Evolutionary conservation across 2,329 filamentous ascomycete genomes (phyloP).

Genomic region (Coniochaeta sp.): DNA sequence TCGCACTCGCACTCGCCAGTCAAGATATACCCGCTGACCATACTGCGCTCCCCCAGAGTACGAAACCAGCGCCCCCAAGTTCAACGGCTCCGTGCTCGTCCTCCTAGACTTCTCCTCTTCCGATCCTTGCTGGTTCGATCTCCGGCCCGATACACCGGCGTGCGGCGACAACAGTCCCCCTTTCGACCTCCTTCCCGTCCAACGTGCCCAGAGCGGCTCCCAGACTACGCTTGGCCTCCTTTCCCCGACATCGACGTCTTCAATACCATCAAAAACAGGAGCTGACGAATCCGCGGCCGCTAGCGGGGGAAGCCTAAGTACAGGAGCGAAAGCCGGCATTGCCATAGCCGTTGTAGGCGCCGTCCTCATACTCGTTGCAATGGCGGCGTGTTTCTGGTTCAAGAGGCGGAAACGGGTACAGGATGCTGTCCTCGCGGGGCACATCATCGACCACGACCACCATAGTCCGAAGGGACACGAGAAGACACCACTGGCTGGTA

Average conservation of each 20-base stretch:
- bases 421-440: conserved; percentile 7
- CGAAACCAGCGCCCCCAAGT: conserved; percentile 9
- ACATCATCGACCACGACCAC: conserved; percentile 9
- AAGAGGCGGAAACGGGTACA: conserved; percentile 12
- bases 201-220: conserved; percentile 3
- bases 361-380: conserved; percentile 13
- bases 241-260: neutral
- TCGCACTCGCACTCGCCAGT: no score
- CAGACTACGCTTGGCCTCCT: conserved; percentile 5
- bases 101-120: conserved; percentile 13
- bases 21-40: neutral
- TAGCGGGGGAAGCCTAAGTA: conserved; percentile 11
- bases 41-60: conserved; percentile 10
- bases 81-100: conserved; percentile 13
- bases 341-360: conserved; percentile 14
- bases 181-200: conserved; percentile 11
- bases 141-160: conserved; percentile 8
- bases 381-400: conserved; percentile 17
- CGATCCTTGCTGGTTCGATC: conserved; percentile 18
- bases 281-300: neutral
- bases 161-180: conserved; percentile 12
- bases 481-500: conserved; percentile 4
- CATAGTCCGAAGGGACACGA: conserved; percentile 12
- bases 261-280: neutral
- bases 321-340: conserved; percentile 16